These are phyloP conservation scores for Linum tenue DNA, from an alignment of 345 rosid species.

Conservation along the genomic window DNA sequence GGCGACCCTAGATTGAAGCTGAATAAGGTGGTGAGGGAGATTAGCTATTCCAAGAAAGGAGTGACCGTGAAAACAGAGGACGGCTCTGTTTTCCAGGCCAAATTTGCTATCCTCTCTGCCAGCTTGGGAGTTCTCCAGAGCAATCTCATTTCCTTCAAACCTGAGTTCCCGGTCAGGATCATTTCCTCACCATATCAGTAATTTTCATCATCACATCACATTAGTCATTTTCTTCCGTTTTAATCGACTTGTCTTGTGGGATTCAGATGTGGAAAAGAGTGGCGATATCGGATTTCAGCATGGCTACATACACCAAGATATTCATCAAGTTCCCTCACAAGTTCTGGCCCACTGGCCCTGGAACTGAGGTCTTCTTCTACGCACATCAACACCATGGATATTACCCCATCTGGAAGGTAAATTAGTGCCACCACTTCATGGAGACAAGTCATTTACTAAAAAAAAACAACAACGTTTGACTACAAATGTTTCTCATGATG, in stretches of 20 bases:
- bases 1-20: neutral
- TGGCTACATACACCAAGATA: neutral
- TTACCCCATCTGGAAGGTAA: neutral
- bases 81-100: neutral
- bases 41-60: neutral
- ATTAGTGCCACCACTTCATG: neutral
- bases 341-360: neutral
- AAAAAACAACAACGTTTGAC: too few relatives aligned
- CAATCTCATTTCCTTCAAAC: neutral
- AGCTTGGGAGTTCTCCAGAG: neutral
- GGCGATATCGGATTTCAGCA: neutral
- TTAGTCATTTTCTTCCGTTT: too few relatives aligned
- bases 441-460: too few relatives aligned
- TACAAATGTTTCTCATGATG: neutral
- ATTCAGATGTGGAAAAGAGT: slow-evolving; percentile 1
- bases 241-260: neutral
- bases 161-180: neutral
- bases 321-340: slow-evolving; percentile 1
- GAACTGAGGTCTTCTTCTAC: neutral
- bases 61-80: neutral
- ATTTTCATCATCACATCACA: too few relatives aligned
- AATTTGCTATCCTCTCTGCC: neutral
- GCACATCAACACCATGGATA: neutral
- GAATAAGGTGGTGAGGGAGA: neutral
- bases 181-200: too few relatives aligned